Evolutionary conservation across 2,329 filamentous ascomycete genomes (phyloP).

Genomic region (Truncatella angustata): DNA sequence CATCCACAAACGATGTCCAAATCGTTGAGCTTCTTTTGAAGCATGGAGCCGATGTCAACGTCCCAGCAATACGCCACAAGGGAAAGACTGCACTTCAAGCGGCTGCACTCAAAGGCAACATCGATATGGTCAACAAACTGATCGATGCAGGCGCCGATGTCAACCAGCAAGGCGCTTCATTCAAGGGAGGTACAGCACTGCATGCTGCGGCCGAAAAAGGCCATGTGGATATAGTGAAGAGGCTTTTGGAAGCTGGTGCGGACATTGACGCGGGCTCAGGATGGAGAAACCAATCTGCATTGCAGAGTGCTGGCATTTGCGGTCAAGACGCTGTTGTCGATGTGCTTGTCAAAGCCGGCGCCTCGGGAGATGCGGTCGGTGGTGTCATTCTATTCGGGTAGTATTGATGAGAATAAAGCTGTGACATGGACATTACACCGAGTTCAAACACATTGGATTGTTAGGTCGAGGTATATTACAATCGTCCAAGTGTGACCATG

Average conservation of each 20-base stretch:
- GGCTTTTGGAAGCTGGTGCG: conserved; percentile 33
- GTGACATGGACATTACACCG: no score
- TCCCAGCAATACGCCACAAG: conserved; percentile 31
- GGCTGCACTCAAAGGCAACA: conserved; percentile 28
- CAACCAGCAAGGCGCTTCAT: conserved; percentile 29
- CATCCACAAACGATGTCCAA: conserved; percentile 22
- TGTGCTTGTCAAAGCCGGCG: conserved; percentile 36
- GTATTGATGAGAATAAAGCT: neutral
- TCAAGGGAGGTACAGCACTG: conserved; percentile 35
- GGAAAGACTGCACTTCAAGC: conserved; percentile 38
- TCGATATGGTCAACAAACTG: conserved; percentile 23
- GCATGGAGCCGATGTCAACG: conserved; percentile 31
- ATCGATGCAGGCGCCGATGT: conserved; percentile 28
- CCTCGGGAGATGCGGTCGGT: conserved; percentile 14
- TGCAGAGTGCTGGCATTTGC: conserved; percentile 33
- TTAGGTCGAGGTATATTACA: no score
- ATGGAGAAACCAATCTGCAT: conserved; percentile 28
- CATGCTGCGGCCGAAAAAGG: conserved; percentile 33
- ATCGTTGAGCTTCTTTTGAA: conserved; percentile 27
- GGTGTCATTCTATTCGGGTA: conserved; percentile 18
- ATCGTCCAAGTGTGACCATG: no score
- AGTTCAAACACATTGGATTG: no score
- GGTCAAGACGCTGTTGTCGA: conserved; percentile 38
- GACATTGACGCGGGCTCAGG: conserved; percentile 30
- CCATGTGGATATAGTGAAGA: conserved; percentile 21